Base-by-base conservation (phyloP, 140 eudicot genomes). In the Senecio squalidus region DNA sequence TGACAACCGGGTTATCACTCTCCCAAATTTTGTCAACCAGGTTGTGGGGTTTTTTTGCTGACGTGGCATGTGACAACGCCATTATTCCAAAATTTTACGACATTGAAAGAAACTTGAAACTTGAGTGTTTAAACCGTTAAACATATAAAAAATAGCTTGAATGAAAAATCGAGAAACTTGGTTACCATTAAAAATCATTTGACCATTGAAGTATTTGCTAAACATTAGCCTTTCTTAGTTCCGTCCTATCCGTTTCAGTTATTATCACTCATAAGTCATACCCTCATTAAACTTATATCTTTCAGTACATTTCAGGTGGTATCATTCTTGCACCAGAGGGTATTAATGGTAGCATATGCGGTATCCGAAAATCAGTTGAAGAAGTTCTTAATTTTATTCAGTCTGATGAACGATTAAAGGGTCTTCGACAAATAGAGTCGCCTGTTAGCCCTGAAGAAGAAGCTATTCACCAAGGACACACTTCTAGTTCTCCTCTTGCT, bases 401-500 rank as follows among this genome's bases (percentile, higher is more conserved):
- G 70, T 70, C 82, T 47, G 95, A 91, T 75, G 76, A 81, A 1
- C 91, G 96, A 58, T 68, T 91, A 48, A 86, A 62, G 73, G 92
- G 95, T 55, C 94, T 91, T 49, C 75, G 94, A 67, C 88, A 64
- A 59, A 74, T 91, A 49, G 98, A 91, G 64, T 76, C 98, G 16
- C 98, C 98, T 29, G 96, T 91, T 13, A 91, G 94, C 60, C 88
- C 98, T 38, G 98, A 91, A 78, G 98, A 91, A 74, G 98, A 91
- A 77, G 96, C 94, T 58, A 86, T 91, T 23, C 98, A 91, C 68
- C 98, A 86, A 70, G 98, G 98, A 53, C 96, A 86, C 68, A 83
- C 70, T 23, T 79, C 83, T 74, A 77, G 85, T 63, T 86, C 96
- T 60, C 97, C 97, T 56, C 86, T 91, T 64, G 86, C 96, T 29